Evolutionary conservation across 805 yeast genomes (phyloP), one percentile per base, ranked within the genome.

Genomic region (Yueomyces sinensis): DNA sequence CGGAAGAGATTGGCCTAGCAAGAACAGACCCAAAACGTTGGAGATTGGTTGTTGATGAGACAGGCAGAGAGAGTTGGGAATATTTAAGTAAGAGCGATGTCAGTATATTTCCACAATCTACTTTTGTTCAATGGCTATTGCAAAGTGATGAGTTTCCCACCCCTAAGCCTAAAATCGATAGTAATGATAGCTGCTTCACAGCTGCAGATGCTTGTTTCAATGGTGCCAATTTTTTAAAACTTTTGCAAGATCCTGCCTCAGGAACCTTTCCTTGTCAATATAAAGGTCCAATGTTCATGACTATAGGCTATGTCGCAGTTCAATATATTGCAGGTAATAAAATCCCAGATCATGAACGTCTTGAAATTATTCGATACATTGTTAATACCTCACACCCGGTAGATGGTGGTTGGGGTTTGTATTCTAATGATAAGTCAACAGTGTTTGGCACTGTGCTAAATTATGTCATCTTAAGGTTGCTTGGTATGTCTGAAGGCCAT

Each of bases 381-480:
- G 82, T 84, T n/a, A 91, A 91, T 53, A 71, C 83, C 0, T 78
- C 96, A 0, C 95, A 91, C 53, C 96, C 96, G 0, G 95, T 87
- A 1, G 98, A 91, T 56, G 99, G 99, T n/a, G 99, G 98, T 2
- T 91, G 99, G 99, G 99, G 99, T 0, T 64, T 91, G 27, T 96
- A 91, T 54, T 73, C 86, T 4, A 76, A 74, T 34, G 99, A 91
- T 53, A 91, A 89, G 54, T 76, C 91, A 7, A 91, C 99, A 0
- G 91, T 91, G 44, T 87, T 87, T 54, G 98, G 99, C 4, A 91
- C 99, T 2, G 66, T 82, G 0, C 68, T 91, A 45, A 87, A 86
- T 56, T 91, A 91, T 55, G 78, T 89, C 6, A 61, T 63, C n/a
- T 62, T 91, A 40, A 67, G 99, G 41, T 56, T 91, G 13, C 59